phyloP scores from a whole-genome alignment of 2,329 filamentous ascomycete genomes.

The Talaromyces verruculosus region DNA sequence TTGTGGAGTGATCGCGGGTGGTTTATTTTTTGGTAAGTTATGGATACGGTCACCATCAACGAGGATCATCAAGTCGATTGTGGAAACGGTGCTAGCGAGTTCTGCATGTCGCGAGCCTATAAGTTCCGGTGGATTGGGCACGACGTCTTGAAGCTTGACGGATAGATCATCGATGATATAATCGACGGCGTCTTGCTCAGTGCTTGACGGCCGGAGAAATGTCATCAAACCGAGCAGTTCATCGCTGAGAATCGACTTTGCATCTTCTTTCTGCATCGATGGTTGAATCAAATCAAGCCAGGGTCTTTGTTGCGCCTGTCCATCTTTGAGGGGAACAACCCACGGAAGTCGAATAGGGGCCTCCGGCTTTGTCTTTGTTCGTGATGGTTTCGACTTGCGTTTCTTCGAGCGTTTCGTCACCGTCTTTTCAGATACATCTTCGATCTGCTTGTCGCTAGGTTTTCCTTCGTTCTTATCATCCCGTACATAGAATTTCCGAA shows the following conservation, averaged over 20 bases:
- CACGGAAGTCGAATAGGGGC: conserved; percentile 15
- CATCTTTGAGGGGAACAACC: conserved; percentile 21
- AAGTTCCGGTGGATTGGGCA: conserved; percentile 40
- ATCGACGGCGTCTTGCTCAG: conserved; percentile 41
- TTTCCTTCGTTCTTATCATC: neutral
- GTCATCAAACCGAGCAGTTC: conserved; percentile 50
- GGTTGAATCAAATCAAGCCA: conserved; percentile 36
- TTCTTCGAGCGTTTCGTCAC: neutral
- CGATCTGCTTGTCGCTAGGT: neutral
- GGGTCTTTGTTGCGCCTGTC: conserved; percentile 28
- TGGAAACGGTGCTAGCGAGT: conserved; percentile 54
- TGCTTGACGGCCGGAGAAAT: conserved; percentile 46
- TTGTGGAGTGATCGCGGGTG: conserved; percentile 37
- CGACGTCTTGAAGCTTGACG: conserved; percentile 30
- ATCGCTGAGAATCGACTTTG: conserved; percentile 36
- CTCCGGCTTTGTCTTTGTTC: neutral
- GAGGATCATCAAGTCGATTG: conserved; percentile 53
- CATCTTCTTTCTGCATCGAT: conserved; percentile 23
- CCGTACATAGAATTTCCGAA: conserved; percentile 33
- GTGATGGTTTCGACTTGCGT: neutral
- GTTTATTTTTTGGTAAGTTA: conserved; percentile 29
- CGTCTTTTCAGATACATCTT: neutral
- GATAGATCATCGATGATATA: conserved; percentile 31
- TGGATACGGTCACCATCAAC: conserved; percentile 26
- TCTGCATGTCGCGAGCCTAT: conserved; percentile 58